These are phyloP conservation scores for Kuraishia borneana DNA, from an alignment of 805 yeast genomes.

Conservation along the genomic window DNA sequence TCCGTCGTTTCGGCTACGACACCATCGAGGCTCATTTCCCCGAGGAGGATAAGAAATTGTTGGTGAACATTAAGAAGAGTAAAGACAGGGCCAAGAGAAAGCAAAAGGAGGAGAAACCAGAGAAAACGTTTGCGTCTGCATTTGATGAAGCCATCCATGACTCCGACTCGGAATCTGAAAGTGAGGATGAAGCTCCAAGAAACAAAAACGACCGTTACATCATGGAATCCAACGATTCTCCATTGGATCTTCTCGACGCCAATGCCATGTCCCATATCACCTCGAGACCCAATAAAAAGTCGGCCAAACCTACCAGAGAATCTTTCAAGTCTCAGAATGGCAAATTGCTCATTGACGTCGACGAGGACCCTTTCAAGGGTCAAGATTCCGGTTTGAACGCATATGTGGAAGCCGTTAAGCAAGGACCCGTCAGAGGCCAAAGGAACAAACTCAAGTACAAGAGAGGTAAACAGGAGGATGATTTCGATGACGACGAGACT, in stretches of 20 bases:
- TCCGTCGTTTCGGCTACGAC: slow-evolving; percentile 86
- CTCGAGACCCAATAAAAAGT: slow-evolving; percentile 52
- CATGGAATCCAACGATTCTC: slow-evolving; percentile 60
- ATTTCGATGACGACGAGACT: slow-evolving; percentile 43
- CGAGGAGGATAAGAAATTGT: slow-evolving; percentile 74
- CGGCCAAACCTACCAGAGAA: slow-evolving; percentile 26
- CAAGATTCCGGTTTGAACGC: slow-evolving; percentile 67
- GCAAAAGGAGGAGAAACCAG: slow-evolving; percentile 25
- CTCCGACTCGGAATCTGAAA: slow-evolving; percentile 47
- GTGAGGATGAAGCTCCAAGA: slow-evolving; percentile 23
- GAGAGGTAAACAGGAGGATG: slow-evolving; percentile 42
- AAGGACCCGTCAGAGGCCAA: slow-evolving; percentile 92
- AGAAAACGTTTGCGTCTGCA: slow-evolving; percentile 52
- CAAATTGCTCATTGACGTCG: slow-evolving; percentile 45
- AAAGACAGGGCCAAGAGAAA: slow-evolving; percentile 78
- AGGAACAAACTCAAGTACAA: slow-evolving; percentile 83
- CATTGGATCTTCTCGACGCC: slow-evolving; percentile 82
- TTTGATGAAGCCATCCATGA: slow-evolving; percentile 89
- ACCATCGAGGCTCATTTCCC: slow-evolving; percentile 78
- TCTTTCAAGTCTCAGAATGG: slow-evolving; percentile 47
- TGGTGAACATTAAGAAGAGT: slow-evolving; percentile 76
- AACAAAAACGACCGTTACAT: slow-evolving; percentile 49
- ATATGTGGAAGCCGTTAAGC: slow-evolving; percentile 85
- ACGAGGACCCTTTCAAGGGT: slow-evolving; percentile 37
- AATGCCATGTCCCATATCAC: slow-evolving; percentile 81